phyloP scores from a whole-genome alignment of 371 early-diverging fungal genomes.

The Blakeslea trispora region DNA sequence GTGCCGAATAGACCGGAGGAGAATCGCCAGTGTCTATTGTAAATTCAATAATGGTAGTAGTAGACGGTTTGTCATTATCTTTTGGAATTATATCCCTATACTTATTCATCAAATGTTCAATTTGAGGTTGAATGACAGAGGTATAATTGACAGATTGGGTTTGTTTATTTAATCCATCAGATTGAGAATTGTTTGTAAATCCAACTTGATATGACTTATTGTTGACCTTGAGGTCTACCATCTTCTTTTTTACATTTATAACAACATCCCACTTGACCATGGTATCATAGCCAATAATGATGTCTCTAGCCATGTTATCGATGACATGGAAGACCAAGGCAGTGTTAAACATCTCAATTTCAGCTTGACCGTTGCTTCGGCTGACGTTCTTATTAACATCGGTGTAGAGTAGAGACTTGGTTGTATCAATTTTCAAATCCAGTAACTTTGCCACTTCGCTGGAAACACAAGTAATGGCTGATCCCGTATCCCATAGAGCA shows the following conservation, averaged over 20 bases:
- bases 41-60: constrained; percentile 3
- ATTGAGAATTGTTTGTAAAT: too few species aligned
- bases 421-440: background rate
- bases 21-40: constrained; percentile 8
- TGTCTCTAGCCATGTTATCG: background rate
- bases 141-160: too few species aligned
- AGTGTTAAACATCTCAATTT: background rate
- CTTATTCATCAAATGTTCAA: too few species aligned
- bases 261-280: background rate
- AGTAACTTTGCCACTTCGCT: background rate
- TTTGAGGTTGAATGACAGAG: background rate
- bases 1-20: background rate
- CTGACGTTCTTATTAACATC: constrained; percentile 6
- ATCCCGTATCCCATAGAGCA: too few species aligned
- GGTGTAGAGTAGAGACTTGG: background rate
- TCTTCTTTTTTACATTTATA: background rate
- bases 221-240: background rate
- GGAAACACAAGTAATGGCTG: too few species aligned
- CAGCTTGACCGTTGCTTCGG: background rate
- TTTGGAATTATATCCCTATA: background rate
- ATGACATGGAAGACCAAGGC: background rate
- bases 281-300: constrained; percentile 5
- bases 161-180: too few species aligned
- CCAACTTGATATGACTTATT: too few species aligned
- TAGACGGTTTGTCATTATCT: background rate